Base-by-base conservation (phyloP, 805 yeast genomes). In the Ogataea kodamae region DNA sequence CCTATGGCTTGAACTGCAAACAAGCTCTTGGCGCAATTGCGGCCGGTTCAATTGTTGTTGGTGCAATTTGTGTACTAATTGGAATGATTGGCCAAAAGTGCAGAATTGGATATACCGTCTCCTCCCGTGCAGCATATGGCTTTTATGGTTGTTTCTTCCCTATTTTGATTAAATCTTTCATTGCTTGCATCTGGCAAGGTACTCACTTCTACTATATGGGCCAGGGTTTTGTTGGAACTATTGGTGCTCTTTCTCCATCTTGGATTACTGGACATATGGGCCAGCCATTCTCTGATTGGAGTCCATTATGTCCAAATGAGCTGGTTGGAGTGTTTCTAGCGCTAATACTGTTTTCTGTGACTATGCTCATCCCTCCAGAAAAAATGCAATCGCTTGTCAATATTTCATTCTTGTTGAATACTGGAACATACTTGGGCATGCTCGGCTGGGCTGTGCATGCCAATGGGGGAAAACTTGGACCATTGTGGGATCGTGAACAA, bases 71-170 rank as follows among this genome's bases (percentile, higher is more conserved):
- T 5, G 48, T 68, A 20, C 61, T 71, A 6, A 72, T 72, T 48
- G 68, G 74, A n/a, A 60, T 58, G 34, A 74, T 74, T 5, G 80
- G 80, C 18, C 51, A 55, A n/a, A 66, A 69, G 28, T 70, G 67
- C 59, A 72, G 70, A 43, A 61, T 72, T 29, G 76, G 77, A 0
- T 72, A 61, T 46, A 65, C 77, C 5, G 60, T 72, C 9, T 60
- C 61, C 28, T 57, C 64, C 10, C 50, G 78, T 26, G 62, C 63
- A 27, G 53, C 67, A 0, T 72, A 61, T 54, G 78, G 78, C 2
- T 57, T 70, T 28, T 53, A 59, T 35, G 75, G 76, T 4, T 59
- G 73, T 7, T 57, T 50, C 30, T 35, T 70, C 22, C 70, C 70
- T 9, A 56, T 72, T 25, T 45, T 62, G 4, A 62, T 65, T 35